These are phyloP conservation scores for Cryphonectria naterciae DNA, from an alignment of 2,329 filamentous ascomycete species.

Conservation along the genomic window DNA sequence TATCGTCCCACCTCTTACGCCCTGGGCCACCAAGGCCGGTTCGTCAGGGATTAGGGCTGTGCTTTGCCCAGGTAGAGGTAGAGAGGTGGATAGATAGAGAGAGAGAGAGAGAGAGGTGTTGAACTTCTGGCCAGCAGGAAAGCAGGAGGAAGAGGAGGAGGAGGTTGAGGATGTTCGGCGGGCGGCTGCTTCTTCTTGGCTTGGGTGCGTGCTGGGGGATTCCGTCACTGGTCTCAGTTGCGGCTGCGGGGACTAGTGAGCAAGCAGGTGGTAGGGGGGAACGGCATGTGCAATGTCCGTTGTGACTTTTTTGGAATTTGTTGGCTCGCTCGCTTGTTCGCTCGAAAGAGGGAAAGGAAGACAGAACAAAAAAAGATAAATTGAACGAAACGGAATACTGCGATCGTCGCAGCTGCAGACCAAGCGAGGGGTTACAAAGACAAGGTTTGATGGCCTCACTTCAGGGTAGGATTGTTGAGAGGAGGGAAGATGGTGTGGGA, in stretches of 20 bases:
- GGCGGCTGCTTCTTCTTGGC: not conserved
- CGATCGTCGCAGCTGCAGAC: constrained; percentile 19
- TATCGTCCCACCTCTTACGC: constrained; percentile 20
- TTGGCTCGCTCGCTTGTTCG: not conserved
- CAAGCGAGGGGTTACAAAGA: not conserved
- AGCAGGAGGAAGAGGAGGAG: constrained; percentile 1
- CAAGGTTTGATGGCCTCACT: not conserved
- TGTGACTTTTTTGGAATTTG: not conserved
- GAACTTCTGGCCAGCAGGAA: constrained; percentile 23
- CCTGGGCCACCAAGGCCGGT: constrained; percentile 13
- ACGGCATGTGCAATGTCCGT: not conserved
- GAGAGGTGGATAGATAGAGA: not conserved
- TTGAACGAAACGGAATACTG: not conserved
- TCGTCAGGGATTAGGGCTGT: not conserved
- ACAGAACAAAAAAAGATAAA: not conserved
- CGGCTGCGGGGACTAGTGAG: constrained; percentile 12
- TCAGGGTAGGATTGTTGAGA: not conserved
- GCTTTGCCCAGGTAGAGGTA: not conserved
- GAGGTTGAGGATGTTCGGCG: not conserved
- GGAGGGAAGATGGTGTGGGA: not conserved
- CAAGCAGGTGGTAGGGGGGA: not conserved
- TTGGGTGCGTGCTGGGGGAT: not conserved
- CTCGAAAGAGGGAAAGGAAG: not conserved
- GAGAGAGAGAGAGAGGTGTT: not conserved
- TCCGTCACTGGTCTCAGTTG: constrained; percentile 22